A percentile compares a stretch with the other conserved stretches of the same genome.
Evolutionary conservation across 2,329 filamentous ascomycete genomes (phyloP).

Genomic region (Cladobotryum protrusum): DNA sequence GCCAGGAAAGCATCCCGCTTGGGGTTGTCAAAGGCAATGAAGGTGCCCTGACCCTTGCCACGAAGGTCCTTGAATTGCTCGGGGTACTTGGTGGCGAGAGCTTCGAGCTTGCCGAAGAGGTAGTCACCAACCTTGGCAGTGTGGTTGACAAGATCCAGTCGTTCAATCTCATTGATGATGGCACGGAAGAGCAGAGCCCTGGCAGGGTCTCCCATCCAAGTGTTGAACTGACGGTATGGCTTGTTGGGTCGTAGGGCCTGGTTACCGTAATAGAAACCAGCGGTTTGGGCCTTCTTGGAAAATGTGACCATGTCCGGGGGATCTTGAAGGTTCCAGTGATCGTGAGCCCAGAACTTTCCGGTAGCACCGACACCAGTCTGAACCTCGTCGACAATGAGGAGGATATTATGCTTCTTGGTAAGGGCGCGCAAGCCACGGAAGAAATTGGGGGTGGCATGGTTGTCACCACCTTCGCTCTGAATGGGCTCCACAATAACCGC

Average conservation of each 20-base stretch:
- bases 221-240: constrained; percentile 95
- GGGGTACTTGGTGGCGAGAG: constrained; percentile 64
- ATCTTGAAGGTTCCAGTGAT: constrained; percentile 77
- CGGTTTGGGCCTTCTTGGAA: constrained; percentile 90
- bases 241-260: constrained; percentile 77
- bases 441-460: constrained; percentile 83
- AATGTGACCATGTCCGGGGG: constrained; percentile 94
- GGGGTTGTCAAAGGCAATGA: constrained; percentile 86
- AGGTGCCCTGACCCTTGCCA: constrained; percentile 83
- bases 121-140: constrained; percentile 76
- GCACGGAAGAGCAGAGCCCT: constrained; percentile 79
- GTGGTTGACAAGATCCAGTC: constrained; percentile 68
- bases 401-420: constrained; percentile 69
- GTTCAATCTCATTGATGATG: constrained; percentile 76
- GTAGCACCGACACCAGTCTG: constrained; percentile 91
- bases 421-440: constrained; percentile 78
- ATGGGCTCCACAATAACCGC: constrained; percentile 85
- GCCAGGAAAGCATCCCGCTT: constrained; percentile 71
- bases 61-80: constrained; percentile 74
- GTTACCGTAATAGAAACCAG: constrained; percentile 87
- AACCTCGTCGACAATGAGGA: constrained; percentile 90
- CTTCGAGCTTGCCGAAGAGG: constrained; percentile 64
- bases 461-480: constrained; percentile 90
- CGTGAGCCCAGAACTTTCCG: constrained; percentile 93
- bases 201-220: constrained; percentile 91